Percentiles rank a stretch among this genome's conserved stretches.
Conservation (phyloP, 140 eudicot genomes). For the Anethum foeniculum region DNA sequence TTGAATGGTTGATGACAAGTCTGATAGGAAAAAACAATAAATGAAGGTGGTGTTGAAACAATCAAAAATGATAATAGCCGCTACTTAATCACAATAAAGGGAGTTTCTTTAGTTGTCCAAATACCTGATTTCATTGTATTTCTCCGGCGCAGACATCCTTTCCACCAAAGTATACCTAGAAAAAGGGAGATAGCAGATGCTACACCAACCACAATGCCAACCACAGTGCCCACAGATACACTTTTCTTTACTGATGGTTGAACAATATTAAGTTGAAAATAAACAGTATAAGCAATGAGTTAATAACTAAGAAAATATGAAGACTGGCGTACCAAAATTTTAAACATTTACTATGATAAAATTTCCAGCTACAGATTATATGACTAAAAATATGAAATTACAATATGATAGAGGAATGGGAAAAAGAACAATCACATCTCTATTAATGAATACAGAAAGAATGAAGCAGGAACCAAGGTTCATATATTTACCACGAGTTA, state of each 20-base stretch:
- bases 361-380: too few relatives aligned
- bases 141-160: constrained; percentile 30
- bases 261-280: not conserved
- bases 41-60: not conserved
- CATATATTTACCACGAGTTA: constrained; percentile 37
- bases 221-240: constrained; percentile 37
- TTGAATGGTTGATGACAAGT: not conserved
- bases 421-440: not conserved
- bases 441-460: not conserved
- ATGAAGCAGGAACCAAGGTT: not conserved
- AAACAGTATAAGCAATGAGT: not conserved
- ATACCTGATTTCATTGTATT: constrained; percentile 28
- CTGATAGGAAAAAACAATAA: not conserved
- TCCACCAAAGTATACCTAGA: constrained; percentile 57
- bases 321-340: too few relatives aligned
- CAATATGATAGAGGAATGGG: not conserved
- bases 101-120: not conserved
- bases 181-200: constrained; percentile 21
- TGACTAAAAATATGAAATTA: not conserved
- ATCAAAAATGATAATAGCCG: not conserved
- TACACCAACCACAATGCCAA: constrained; percentile 46
- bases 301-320: too few relatives aligned
- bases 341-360: too few relatives aligned
- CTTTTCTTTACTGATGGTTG: constrained; percentile 26
- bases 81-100: not conserved